phyloP scores from a whole-genome alignment of 2,329 filamentous ascomycete species.

The Pestalotiopsis sp. region DNA sequence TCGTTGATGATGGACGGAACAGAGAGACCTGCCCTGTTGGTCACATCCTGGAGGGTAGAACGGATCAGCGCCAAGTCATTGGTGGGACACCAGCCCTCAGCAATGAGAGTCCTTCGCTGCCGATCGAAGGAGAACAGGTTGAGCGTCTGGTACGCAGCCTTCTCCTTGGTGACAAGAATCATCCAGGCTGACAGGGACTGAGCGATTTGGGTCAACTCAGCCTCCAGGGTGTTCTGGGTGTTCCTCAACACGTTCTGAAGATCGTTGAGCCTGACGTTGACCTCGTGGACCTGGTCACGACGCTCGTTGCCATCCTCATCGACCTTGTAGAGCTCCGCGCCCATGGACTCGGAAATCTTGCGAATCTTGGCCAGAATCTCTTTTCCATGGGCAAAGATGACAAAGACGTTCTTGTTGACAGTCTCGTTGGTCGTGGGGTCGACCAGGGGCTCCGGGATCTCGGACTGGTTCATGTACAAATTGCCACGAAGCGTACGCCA shows the following conservation, averaged over 20 bases:
- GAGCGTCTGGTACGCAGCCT: constrained; percentile 92
- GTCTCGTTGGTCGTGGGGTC: constrained; percentile 92
- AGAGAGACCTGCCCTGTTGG: constrained; percentile 92
- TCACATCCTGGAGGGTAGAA: constrained; percentile 93
- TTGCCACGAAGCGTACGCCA: constrained; percentile 98
- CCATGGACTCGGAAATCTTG: constrained; percentile 97
- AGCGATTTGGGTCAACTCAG: constrained; percentile 90
- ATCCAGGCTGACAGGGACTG: constrained; percentile 95
- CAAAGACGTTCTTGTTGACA: constrained; percentile 96
- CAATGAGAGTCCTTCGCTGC: constrained; percentile 92
- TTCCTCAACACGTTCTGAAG: constrained; percentile 91
- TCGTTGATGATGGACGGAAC: constrained; percentile 98
- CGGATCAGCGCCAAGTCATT: constrained; percentile 89
- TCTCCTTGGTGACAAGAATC: constrained; percentile 97
- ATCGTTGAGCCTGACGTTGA: constrained; percentile 90
- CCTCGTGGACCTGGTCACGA: constrained; percentile 94
- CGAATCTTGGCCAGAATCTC: constrained; percentile 98
- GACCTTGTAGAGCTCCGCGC: constrained; percentile 93
- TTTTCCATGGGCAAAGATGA: constrained; percentile 98
- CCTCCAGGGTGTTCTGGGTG: constrained; percentile 91
- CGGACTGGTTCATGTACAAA: constrained; percentile 99
- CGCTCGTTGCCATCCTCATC: constrained; percentile 97
- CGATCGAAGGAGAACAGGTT: constrained; percentile 98
- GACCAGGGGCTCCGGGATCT: constrained; percentile 91
- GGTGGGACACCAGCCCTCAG: constrained; percentile 95